These are phyloP conservation scores for Ramaria rubella DNA, from an alignment of 768 basidiomycete species.

Conservation along the genomic window DNA sequence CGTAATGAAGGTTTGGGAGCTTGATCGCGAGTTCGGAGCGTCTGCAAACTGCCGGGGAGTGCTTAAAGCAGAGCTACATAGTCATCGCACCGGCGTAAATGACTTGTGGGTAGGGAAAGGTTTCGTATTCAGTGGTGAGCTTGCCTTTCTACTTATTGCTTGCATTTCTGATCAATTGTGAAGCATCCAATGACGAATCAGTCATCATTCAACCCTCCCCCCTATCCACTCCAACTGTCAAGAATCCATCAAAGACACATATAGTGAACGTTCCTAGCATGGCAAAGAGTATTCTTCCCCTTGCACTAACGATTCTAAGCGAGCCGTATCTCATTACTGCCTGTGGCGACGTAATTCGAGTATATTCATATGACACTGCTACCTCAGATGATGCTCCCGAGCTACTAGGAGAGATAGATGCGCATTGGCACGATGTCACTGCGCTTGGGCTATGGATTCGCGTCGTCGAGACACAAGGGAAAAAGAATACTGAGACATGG, in stretches of 20 bases:
- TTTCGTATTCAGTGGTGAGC: constrained; percentile 84
- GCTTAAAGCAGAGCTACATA: constrained; percentile 47
- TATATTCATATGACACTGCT: constrained; percentile 62
- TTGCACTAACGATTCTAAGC: constrained; percentile 52
- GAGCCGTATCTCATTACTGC: constrained; percentile 79
- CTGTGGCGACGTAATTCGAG: constrained; percentile 73
- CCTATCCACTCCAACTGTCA: constrained; percentile 13
- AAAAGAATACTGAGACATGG: constrained; percentile 63
- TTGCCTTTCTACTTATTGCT: not conserved
- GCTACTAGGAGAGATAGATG: constrained; percentile 68
- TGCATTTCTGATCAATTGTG: not conserved
- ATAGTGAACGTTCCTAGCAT: constrained; percentile 54
- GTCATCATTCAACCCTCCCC: constrained; percentile 49
- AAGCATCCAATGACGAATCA: constrained; percentile 88
- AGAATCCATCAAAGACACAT: constrained; percentile 35
- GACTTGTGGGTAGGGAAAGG: constrained; percentile 60
- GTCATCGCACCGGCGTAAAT: constrained; percentile 82
- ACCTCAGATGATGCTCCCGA: constrained; percentile 55
- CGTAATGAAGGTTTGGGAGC: constrained; percentile 71
- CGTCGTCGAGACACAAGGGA: constrained; percentile 36
- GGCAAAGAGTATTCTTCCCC: constrained; percentile 69
- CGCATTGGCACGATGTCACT: constrained; percentile 86
- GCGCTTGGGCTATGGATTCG: constrained; percentile 69
- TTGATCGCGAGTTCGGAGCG: constrained; percentile 40
- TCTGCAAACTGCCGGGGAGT: constrained; percentile 45